Evolutionary conservation across 495 filamentous ascomycete species (phyloP), one percentile per base, ranked within the genome.

Genomic region (Hypoxylon subgilvum): DNA sequence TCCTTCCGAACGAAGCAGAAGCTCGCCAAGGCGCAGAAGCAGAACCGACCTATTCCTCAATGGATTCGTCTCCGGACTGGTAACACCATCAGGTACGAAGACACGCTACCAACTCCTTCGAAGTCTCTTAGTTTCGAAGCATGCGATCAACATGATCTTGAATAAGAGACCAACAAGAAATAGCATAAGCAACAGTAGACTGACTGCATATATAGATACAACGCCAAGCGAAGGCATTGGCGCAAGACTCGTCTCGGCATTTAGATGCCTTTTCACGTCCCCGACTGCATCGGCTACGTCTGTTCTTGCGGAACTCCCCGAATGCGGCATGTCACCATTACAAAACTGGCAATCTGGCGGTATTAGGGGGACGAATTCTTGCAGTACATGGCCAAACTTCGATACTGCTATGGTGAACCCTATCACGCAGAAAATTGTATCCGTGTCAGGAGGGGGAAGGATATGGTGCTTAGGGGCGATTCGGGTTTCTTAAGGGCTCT

Each of bases 1-100:
- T 90, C 91, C 73, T 97, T 97, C 90, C 88, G 90, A 76, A 95
- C 91, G 79, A 98, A 98, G 93, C 89, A 94, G 79, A 98, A 98
- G 94, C 94, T 98, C 83, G 94, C 95, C 73, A 96, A 92, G 85
- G 94, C 94, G 73, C 92, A 96, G 85, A 96, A 95, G 83, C 92
- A 96, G 84, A 98, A 97, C 88, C 85, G 95, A 69, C 94, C 94
- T 59, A 97, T 98, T 77, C 94, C 94, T 61, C 94, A 98, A 85
- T 98, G 94, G 94, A 97, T 98, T 76, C 88, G 94, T 71, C 85
- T 98, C 69, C 88, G 94, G 74, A 98, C 94, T 63, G 88, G 88
- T 77, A 98, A 98, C 85, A 98, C 93, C 82, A 96, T 97, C 79
- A 84, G 91, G 92, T 97, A 87, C 80, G 85, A 75, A 60, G 50